Evolutionary conservation across 2,329 filamentous ascomycete species (phyloP).

Genomic region (Aureobasidium pullulans): DNA sequence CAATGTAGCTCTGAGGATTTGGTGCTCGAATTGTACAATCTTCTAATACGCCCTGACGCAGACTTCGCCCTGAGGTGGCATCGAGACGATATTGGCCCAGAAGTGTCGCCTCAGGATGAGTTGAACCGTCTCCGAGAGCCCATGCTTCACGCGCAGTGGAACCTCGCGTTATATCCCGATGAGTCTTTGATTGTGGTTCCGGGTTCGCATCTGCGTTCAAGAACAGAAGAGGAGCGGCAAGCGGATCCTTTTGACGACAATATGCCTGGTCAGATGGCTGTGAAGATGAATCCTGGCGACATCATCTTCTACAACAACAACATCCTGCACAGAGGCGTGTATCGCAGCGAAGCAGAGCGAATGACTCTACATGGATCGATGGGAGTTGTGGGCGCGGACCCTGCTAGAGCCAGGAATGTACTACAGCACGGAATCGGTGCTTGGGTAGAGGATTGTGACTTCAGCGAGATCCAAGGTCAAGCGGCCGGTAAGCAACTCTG

Average conservation of each 20-base stretch:
- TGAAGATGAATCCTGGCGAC: conserved; percentile 65
- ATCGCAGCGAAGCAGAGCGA: conserved; percentile 51
- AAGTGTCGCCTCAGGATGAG: conserved; percentile 61
- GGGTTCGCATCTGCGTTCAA: conserved; percentile 62
- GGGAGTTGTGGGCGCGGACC: conserved; percentile 51
- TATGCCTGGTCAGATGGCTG: conserved; percentile 58
- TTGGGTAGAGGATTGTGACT: conserved; percentile 56
- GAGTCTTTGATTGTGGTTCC: conserved; percentile 68
- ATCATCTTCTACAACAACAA: conserved; percentile 88
- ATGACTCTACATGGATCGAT: conserved; percentile 68
- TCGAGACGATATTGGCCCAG: conserved; percentile 69
- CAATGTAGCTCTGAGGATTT: conserved; percentile 49
- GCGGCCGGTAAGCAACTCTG: conserved; percentile 29
- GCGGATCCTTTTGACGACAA: conserved; percentile 58
- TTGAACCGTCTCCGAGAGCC: conserved; percentile 50
- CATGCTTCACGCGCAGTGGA: conserved; percentile 77
- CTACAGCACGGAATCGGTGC: conserved; percentile 65
- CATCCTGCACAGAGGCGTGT: conserved; percentile 68
- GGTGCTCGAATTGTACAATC: conserved; percentile 82
- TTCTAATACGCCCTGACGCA: conserved; percentile 65
- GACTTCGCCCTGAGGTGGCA: conserved; percentile 79
- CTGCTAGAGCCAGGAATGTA: conserved; percentile 59
- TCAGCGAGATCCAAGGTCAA: conserved; percentile 38
- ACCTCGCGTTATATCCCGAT: conserved; percentile 72
- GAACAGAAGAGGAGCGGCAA: conserved; percentile 61